A percentile compares a stretch with the other conserved stretches of the same genome.
phyloP scores from a whole-genome alignment of 495 filamentous ascomycete genomes.

The Annulohypoxylon stygium region DNA sequence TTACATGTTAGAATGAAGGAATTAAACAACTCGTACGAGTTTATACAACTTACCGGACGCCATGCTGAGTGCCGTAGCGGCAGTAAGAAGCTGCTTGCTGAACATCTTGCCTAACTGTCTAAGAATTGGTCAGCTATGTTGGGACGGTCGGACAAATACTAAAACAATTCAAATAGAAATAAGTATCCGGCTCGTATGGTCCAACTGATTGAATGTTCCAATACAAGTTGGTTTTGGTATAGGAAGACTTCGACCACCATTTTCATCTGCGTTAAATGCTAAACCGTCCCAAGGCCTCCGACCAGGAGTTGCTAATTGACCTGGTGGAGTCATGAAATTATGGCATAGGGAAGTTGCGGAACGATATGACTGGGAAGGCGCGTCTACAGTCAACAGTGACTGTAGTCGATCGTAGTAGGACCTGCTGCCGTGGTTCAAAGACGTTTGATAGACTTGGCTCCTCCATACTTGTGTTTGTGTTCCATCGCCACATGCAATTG shows the following conservation, averaged over 20 bases:
- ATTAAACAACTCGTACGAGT: not conserved
- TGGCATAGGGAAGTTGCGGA: not conserved
- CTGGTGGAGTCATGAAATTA: not conserved
- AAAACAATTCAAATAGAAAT: constrained; percentile 8
- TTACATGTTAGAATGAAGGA: not conserved
- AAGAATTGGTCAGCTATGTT: constrained; percentile 17
- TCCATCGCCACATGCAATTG: constrained; percentile 11
- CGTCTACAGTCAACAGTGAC: not conserved
- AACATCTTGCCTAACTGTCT: constrained; percentile 73
- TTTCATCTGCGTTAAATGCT: not conserved
- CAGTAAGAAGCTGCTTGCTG: constrained; percentile 78
- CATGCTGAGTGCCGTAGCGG: constrained; percentile 73
- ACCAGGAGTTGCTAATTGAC: not conserved
- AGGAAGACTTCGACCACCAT: not conserved
- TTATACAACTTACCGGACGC: constrained; percentile 69
- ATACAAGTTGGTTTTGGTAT: not conserved
- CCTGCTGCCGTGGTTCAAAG: not conserved
- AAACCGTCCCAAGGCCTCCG: not conserved
- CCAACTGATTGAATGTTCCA: not conserved
- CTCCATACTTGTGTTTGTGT: not conserved
- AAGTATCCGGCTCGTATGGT: not conserved
- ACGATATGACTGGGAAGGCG: not conserved
- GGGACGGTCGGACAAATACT: constrained; percentile 1
- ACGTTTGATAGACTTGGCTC: not conserved
- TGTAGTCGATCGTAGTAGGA: not conserved